Evolutionary conservation across 2,329 filamentous ascomycete genomes (phyloP), one percentile per base, ranked within the genome.

Genomic region (Alternaria arborescens): DNA sequence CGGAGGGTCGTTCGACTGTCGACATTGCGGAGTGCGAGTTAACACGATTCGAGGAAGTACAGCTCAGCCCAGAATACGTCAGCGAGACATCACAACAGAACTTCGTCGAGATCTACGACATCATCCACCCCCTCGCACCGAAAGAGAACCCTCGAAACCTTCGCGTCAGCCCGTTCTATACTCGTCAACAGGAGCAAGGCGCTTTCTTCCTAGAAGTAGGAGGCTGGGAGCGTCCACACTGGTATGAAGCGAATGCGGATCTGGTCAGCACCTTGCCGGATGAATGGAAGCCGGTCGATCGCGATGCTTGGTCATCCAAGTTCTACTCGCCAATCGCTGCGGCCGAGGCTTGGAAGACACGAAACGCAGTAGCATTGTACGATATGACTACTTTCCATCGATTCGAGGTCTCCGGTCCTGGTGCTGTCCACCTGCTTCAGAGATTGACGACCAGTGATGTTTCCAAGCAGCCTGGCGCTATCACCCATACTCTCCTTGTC

Each of bases 61-160:
- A 89, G 66, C 78, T 88, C 8, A 84, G 81, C 2, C 82, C 77
- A 0, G 78, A 79, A 0, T 89, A 89, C 60, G 81, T 89, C 52
- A 79, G 73, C 24, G 86, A 89, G 75, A 89, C 87, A 0, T 85
- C 84, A 0, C 80, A 84, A 46, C 86, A 87, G 68, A 88, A 87
- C 65, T 89, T 89, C 51, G 83, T 86, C 24, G 87, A 89, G 64
- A 83, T 89, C 1, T 89, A 89, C 76, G 87, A 89, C 61, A 88
- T 89, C 40, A 62, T 89, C 0, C 87, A 89, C 59, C 87, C 87
- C 0, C 78, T 87, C 0, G 85, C 87, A 53, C 87, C 86, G 0
- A 83, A 82, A 28, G 79, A 83, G 0, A 87, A 85, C 0, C 87
- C 87, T 0, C 83, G 88, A 0, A 84, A 87, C 58, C 79, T 89